Base-by-base conservation (phyloP, 352 stramenopile species). In the Blastocystis sp. region DNA sequence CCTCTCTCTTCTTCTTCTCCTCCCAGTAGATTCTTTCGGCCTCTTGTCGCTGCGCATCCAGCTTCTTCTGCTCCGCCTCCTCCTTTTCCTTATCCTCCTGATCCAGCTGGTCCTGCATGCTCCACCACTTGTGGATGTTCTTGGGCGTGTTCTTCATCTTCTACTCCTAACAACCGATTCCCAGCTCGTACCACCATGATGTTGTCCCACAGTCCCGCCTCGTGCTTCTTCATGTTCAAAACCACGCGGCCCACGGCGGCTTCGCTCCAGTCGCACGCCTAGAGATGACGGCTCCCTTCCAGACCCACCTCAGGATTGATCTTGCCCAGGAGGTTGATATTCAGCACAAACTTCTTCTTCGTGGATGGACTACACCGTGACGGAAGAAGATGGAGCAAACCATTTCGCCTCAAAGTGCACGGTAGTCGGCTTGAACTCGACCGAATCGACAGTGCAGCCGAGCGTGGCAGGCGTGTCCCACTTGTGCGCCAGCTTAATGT, bases 51-150 rank as follows among this genome's bases (percentile, higher is more conserved):
- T 80, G 67, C 45, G 78, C 33, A 55, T 77, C 79, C 39, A 51
- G 24, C n/a, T 77, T 89, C 50, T 51, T 69, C 79, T 89, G 39
- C 45, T 77, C 39, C 19, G 50, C 79, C 51, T 79, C 45, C 60
- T 89, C 45, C 39, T 24, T 61, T 62, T 89, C 79, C 39, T 71
- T 31, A 55, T 89, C 79, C 60, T 55, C 79, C 62, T 78, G 62
- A 16, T 80, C 67, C 29, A 89, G 67, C 60, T 89, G 62, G 24
- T 89, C 79, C 65, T 89, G 62, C 79, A 89, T 89, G 31, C 35
- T 80, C 79, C 79, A 89, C 79, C 79, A 89, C 37, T 45, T 89
- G 26, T 77, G 65, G 41, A 89, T 89, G 29, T 89, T 89, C 39
- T 66, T 62, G 16, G 79, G 79, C 19, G 66, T 85, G n/a, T 63